A percentile compares a stretch with the other conserved stretches of the same genome.
Conservation (phyloP, 345 rosid species). For the Eucalyptus pauciflora region DNA sequence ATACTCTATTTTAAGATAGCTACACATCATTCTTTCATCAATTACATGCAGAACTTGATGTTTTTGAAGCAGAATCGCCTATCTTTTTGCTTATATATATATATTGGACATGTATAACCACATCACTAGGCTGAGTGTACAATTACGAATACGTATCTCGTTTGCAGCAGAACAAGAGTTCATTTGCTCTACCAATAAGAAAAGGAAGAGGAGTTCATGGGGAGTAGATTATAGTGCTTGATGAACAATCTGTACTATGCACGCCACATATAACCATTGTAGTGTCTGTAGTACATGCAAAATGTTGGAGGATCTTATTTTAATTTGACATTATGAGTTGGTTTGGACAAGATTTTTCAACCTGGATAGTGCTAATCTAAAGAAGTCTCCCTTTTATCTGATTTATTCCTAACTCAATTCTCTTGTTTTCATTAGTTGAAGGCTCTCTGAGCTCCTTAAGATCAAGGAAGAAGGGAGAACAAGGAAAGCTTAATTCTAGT, state of each 20-base stretch:
- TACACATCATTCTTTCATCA: neutral
- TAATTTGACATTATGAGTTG: neutral
- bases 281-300: neutral
- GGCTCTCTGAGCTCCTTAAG: neutral
- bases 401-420: neutral
- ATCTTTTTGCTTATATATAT: neutral
- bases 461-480: neutral
- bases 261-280: neutral
- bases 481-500: neutral
- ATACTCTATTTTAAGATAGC: neutral
- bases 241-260: neutral
- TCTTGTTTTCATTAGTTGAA: neutral
- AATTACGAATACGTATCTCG: neutral
- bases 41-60: neutral
- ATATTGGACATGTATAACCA: neutral
- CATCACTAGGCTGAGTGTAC: neutral
- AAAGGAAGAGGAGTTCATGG: neutral
- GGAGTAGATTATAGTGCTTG: neutral
- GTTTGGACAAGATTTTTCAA: neutral
- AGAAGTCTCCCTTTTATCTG: neutral
- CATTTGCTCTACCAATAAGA: neutral
- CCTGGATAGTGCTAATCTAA: neutral
- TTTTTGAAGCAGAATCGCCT: neutral
- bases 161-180: neutral
- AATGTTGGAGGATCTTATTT: neutral